Conservation (phyloP, 2,329 filamentous ascomycete species). For the Phaeosphaeriaceae sp. region DNA sequence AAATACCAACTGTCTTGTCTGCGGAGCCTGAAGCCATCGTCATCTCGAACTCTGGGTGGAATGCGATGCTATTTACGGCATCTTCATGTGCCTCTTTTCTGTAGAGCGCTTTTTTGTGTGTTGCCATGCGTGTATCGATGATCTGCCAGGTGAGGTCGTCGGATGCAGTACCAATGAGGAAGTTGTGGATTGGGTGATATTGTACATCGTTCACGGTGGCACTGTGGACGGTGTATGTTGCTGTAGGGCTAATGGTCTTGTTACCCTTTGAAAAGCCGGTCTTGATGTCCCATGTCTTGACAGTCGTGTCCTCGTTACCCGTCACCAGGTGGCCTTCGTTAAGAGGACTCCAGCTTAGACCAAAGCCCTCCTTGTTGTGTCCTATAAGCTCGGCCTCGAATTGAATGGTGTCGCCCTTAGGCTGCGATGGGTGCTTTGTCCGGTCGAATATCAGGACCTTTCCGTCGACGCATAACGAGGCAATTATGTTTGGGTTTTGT, state of each 20-base stretch:
- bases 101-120: conserved; percentile 71
- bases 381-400: conserved; percentile 86
- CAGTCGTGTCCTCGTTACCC: conserved; percentile 89
- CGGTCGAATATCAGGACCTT: conserved; percentile 93
- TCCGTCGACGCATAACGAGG: conserved; percentile 87
- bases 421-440: conserved; percentile 85
- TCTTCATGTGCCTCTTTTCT: conserved; percentile 81
- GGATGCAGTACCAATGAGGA: conserved; percentile 86
- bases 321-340: conserved; percentile 81
- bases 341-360: conserved; percentile 90
- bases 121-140: conserved; percentile 77
- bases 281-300: conserved; percentile 88
- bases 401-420: conserved; percentile 68
- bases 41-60: conserved; percentile 90
- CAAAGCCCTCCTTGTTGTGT: conserved; percentile 89
- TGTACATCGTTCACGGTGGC: conserved; percentile 97
- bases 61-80: conserved; percentile 94
- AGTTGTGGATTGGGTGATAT: conserved; percentile 84
- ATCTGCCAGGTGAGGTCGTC: conserved; percentile 95
- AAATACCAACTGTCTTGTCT: conserved; percentile 93
- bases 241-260: conserved; percentile 71
- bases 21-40: conserved; percentile 91
- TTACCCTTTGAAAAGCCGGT: conserved; percentile 72
- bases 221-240: conserved; percentile 84
- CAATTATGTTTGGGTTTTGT: conserved; percentile 95